Percentiles rank a stretch among this genome's conserved stretches.
Conservation (phyloP, 768 basidiomycete genomes). For the Xerocomellus dryophilus region DNA sequence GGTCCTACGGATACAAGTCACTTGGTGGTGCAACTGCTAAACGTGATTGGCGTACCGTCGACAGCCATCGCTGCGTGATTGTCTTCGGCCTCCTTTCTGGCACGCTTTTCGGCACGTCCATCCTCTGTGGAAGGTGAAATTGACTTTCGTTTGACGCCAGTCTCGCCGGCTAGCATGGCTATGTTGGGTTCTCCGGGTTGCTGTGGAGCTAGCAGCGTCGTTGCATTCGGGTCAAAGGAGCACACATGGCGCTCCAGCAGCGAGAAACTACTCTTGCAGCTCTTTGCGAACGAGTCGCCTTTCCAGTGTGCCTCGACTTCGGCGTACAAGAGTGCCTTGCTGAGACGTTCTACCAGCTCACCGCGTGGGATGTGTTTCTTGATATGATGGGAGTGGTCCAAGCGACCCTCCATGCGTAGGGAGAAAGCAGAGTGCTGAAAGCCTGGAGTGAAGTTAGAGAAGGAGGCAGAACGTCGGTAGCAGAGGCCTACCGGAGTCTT, state of each 20-base stretch:
- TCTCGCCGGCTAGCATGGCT: constrained; percentile 17
- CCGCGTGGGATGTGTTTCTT: constrained; percentile 77
- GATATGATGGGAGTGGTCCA: constrained; percentile 66
- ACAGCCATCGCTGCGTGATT: constrained; percentile 34
- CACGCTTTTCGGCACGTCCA: constrained; percentile 61
- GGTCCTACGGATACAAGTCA: constrained; percentile 15
- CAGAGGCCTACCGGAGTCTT: constrained; percentile 64
- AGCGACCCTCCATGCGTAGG: constrained; percentile 68
- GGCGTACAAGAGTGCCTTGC: constrained; percentile 74
- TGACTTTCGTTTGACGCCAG: constrained; percentile 50
- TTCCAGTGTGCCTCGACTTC: constrained; percentile 87
- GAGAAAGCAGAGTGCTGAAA: constrained; percentile 81
- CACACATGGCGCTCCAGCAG: constrained; percentile 75
- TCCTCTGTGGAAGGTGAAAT: constrained; percentile 42
- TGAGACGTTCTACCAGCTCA: constrained; percentile 75
- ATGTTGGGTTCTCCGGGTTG: constrained; percentile 12
- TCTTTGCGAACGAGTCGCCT: constrained; percentile 53
- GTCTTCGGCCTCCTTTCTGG: constrained; percentile 49
- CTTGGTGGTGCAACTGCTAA: constrained; percentile 27
- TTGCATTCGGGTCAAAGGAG: constrained; percentile 44
- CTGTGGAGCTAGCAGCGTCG: constrained; percentile 15
- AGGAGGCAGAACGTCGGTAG: neutral
- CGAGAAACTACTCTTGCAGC: constrained; percentile 70
- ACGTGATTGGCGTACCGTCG: constrained; percentile 35
- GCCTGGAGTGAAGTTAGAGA: constrained; percentile 41